Evolutionary conservation across 345 rosid genomes (phyloP), one percentile per base, ranked within the genome.

Genomic region (Brassica rapa): DNA sequence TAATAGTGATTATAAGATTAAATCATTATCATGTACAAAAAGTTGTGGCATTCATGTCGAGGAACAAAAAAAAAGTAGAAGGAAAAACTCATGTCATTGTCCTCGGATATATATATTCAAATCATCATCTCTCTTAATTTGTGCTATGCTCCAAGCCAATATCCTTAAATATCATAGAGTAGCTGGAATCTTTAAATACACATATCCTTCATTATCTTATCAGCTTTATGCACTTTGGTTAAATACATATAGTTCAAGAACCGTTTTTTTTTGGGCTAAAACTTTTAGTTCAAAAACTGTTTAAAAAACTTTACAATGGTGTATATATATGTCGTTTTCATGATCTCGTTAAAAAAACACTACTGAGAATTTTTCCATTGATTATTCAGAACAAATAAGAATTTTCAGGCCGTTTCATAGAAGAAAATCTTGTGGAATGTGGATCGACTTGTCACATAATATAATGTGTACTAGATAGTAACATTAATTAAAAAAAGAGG

Each of bases 1-100:
- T 14, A 65, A 37, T 19, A 55, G 21, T 23, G 71, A 25, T 21
- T 62, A 49, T 6, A 11, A 37, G 23, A 49, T 37, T 25, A 35
- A 6, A 71, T 53, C 33, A 63, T 25, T 39, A 21, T 56, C 51
- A 77, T 24, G 72, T 57, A 71, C 39, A 56, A 71, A 72, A 66
- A 43, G 68, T 72, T 66, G 68, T 59, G 82, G 55, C 27, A 43
- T 66, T 66, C 81, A 78, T 66, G 77, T 78, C 77, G 39, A 71
- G 66, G 37, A 5, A 14, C 16, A 49, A 62, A 5, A 43, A 24
- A 60, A 5, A 23, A 55, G 12, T 65, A 23, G 78, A 70, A 16
- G 60, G 60, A 53, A 53, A 53, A 16, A 53, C 60, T 53, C 60
- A 53, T 53, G 60, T 16, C 60, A 53, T 53, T 51, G 15, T 51